phyloP scores from a whole-genome alignment of 305 asterid genomes.

The Solanum hybrid region DNA sequence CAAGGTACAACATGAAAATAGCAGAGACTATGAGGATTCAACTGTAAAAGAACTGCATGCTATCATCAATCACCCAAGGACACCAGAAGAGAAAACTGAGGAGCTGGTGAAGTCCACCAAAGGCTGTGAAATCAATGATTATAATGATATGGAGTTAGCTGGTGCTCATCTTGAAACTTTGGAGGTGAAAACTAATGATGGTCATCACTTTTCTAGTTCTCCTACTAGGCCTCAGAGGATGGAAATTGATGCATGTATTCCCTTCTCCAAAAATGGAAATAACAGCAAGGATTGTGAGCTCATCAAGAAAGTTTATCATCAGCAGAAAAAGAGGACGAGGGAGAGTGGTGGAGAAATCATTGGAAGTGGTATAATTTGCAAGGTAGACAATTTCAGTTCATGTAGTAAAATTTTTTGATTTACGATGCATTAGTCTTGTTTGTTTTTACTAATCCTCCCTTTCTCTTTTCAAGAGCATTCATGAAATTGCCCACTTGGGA shows the following conservation, averaged over 20 bases:
- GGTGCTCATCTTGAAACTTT: not conserved
- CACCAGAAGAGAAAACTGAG: not conserved
- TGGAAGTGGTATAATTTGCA: not conserved
- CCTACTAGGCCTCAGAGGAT: not conserved
- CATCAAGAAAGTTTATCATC: not conserved
- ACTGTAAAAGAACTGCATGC: not conserved
- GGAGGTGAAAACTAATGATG: conserved; percentile 3
- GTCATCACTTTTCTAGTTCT: not conserved
- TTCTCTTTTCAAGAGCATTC: not conserved
- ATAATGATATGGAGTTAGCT: not conserved
- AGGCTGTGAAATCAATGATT: not conserved
- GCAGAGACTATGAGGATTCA: not conserved
- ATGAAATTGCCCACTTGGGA: not conserved
- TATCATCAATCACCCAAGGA: not conserved
- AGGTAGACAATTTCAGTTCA: not conserved
- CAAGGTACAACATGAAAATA: not conserved
- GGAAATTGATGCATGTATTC: not conserved
- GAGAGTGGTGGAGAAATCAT: not conserved
- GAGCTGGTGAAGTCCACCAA: not conserved
- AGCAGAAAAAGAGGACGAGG: not conserved
- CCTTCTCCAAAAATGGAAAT: not conserved
- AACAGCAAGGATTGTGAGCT: not conserved
- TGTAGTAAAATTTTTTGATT: not conserved
- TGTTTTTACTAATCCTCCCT: not conserved
- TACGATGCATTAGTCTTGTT: not conserved